These are phyloP conservation scores for Colletotrichum sp. DNA, from an alignment of 2,329 filamentous ascomycete species.

Conservation along the genomic window DNA sequence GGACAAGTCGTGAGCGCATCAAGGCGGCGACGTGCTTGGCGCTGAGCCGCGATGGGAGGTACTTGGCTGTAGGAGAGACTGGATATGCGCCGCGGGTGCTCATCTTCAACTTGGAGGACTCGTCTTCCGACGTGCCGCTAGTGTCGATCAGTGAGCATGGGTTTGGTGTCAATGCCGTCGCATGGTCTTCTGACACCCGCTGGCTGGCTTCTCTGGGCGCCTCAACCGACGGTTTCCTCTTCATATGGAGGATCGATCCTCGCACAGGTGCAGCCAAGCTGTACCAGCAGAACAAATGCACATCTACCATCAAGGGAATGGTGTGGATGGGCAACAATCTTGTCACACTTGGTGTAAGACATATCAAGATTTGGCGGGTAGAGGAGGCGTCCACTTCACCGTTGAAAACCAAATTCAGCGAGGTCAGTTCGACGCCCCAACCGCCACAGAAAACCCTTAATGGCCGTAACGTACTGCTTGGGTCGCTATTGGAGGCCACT, in stretches of 20 bases:
- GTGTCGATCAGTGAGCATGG: constrained; percentile 89
- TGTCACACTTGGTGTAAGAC: constrained; percentile 86
- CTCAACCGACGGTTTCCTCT: constrained; percentile 91
- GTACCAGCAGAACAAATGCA: constrained; percentile 89
- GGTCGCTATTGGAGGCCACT: constrained; percentile 79
- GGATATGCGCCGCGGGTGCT: constrained; percentile 92
- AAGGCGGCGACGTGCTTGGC: constrained; percentile 93
- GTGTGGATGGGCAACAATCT: constrained; percentile 87
- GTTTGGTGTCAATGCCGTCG: constrained; percentile 85
- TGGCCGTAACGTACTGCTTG: constrained; percentile 88
- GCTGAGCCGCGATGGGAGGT: constrained; percentile 85
- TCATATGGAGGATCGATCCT: constrained; percentile 87
- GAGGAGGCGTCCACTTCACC: constrained; percentile 72
- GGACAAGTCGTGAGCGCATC: constrained; percentile 89
- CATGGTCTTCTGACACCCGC: constrained; percentile 86
- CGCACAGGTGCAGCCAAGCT: constrained; percentile 81
- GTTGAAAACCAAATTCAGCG: constrained; percentile 62
- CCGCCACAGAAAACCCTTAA: constrained; percentile 71
- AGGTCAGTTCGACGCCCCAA: constrained; percentile 25
- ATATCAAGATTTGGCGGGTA: constrained; percentile 92
- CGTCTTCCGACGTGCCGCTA: constrained; percentile 80
- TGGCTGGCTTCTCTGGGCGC: constrained; percentile 89
- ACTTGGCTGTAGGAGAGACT: constrained; percentile 92
- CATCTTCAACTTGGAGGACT: constrained; percentile 85
- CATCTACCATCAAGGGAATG: constrained; percentile 84